Percentiles rank a stretch among this genome's conserved stretches.
Conservation (phyloP, 805 yeast genomes). For the Starmerella sp. region DNA sequence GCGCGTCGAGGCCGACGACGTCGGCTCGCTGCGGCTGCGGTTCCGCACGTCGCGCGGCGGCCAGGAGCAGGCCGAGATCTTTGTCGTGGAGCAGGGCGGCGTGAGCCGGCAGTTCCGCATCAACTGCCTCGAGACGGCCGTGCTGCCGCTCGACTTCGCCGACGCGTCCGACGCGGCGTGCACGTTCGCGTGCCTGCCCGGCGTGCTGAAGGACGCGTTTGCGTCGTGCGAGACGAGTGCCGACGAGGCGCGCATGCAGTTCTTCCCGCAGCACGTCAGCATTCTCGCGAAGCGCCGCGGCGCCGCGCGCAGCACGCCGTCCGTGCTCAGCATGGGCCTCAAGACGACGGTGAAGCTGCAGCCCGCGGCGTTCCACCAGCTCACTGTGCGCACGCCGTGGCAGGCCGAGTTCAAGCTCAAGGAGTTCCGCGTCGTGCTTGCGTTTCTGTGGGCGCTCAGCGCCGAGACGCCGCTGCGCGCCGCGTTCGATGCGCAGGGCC, state of each 20-base stretch:
- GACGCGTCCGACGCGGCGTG: background rate
- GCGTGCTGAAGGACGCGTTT: conserved; percentile 14
- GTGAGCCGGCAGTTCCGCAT: conserved; percentile 8
- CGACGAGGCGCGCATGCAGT: conserved; percentile 18
- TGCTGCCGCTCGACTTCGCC: conserved; percentile 6
- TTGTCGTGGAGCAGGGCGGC: conserved; percentile 3
- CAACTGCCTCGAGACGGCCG: conserved; percentile 10
- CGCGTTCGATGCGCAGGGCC: conserved; percentile 4
- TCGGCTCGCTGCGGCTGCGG: conserved; percentile 4
- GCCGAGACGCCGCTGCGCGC: conserved; percentile 12
- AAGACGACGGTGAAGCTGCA: conserved; percentile 18
- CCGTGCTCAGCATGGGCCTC: conserved; percentile 11
- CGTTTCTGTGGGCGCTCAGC: conserved; percentile 12
- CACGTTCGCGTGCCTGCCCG: conserved; percentile 16
- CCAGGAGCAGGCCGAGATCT: conserved; percentile 13
- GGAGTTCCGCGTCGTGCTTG: conserved; percentile 19
- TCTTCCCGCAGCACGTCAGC: conserved; percentile 12
- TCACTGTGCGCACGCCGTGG: conserved; percentile 18
- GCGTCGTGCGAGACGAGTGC: conserved; percentile 20
- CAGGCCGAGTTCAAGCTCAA: conserved; percentile 18
- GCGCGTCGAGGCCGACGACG: conserved; percentile 7
- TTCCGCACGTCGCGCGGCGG: conserved; percentile 9
- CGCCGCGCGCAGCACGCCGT: background rate
- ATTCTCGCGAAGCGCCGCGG: conserved; percentile 14
- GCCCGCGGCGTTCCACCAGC: conserved; percentile 14